These are phyloP conservation scores for Cercis canadensis DNA, from an alignment of 306 rosid genomes.

Conservation along the genomic window DNA sequence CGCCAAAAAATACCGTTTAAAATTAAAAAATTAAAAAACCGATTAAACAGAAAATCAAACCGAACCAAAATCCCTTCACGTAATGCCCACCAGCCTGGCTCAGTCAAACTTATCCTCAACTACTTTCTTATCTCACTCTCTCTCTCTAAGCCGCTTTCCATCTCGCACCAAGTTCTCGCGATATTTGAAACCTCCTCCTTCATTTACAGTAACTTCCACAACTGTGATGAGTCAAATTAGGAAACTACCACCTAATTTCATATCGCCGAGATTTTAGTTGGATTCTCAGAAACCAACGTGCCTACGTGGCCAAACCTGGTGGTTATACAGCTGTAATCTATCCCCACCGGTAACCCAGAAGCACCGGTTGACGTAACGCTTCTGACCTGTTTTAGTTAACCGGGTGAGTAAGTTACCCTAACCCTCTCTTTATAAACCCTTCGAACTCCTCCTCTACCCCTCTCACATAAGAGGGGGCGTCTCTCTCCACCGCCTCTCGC, in stretches of 20 bases:
- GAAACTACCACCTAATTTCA: conserved; percentile 23
- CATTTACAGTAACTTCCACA: conserved; percentile 35
- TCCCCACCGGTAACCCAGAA: conserved; percentile 38
- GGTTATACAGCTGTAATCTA: conserved; percentile 42
- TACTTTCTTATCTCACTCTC: not conserved
- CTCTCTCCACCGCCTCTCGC: conserved; percentile 14
- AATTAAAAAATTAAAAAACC: not conserved
- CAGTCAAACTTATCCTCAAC: conserved; percentile 53
- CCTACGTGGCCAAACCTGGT: conserved; percentile 52
- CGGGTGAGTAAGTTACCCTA: conserved; percentile 55
- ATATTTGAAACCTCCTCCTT: not conserved
- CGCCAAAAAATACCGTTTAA: not conserved
- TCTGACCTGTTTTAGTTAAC: conserved; percentile 46
- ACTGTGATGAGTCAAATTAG: conserved; percentile 32
- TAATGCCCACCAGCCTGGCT: conserved; percentile 62
- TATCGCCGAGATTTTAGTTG: conserved; percentile 38
- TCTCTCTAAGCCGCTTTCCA: not conserved
- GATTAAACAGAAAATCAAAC: not conserved
- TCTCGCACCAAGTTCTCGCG: conserved; percentile 10
- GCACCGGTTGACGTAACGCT: conserved; percentile 46
- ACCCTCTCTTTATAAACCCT: conserved; percentile 47
- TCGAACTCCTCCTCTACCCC: not conserved
- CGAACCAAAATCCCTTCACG: conserved; percentile 29
- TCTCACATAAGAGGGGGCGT: not conserved
- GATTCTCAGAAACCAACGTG: conserved; percentile 32